Evolutionary conservation across 345 rosid species (phyloP), one percentile per base, ranked within the genome.

Genomic region (Ailanthus altissimus): DNA sequence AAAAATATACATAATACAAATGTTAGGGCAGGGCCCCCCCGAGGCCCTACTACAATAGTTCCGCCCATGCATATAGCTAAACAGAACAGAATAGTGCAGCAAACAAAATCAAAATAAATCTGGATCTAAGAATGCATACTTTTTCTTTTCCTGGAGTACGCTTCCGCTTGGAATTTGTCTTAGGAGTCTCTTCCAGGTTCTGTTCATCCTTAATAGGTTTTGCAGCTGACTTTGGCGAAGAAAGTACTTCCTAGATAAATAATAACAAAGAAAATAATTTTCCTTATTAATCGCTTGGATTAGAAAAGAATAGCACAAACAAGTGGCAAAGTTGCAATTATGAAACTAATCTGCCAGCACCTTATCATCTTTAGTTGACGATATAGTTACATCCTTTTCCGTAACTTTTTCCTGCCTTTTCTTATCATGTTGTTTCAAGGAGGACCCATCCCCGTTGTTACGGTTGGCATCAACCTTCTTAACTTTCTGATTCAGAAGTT

Each of bases 151-250:
- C 93, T 40, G 78, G 78, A 67, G 89, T 80, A 16, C 81, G 90
- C 83, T 85, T 94, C 77, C 93, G 84, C 90, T 89, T 94, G 67
- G 80, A 42, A 80, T 72, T 82, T 65, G 88, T 75, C 87, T 86
- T 83, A n/a, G 94, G 84, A 73, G 83, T 90, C 75, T 88, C 97
- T 82, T 85, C 89, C 64, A 50, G 26, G 15, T 79, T 88, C 65
- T 77, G 84, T 54, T 75, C 88, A 79, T 85, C 93, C 82, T 82
- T 85, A 26, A 72, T 80, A 71, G 76, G 75, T 79, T 90, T 91
- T 74, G 74, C 56, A 47, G 79, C 82, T 2, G 89, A 79, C 84
- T 92, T 94, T 51, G 84, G 84, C 53, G 97, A 85, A 77, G 90
- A 82, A 77, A 73, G 70, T 81, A 78, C 85, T 77, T 84, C 92